A percentile compares a stretch with the other conserved stretches of the same genome.
Evolutionary conservation across 331 rosid species (phyloP).

Genomic region (Acacia concinna): DNA sequence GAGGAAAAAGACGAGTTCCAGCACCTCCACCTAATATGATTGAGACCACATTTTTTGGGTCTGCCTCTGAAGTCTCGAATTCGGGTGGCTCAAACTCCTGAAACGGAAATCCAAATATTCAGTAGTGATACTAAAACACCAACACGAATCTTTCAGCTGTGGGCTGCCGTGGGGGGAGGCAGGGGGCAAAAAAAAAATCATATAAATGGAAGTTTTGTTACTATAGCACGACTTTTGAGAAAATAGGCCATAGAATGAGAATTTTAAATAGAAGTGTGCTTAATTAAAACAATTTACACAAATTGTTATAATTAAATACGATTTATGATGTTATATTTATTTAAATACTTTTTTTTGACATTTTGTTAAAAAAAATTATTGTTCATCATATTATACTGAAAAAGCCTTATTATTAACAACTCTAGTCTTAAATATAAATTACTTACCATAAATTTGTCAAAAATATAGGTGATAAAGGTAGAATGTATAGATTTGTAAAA

Average conservation of each 20-base stretch:
- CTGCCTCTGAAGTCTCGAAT: constrained; percentile 55
- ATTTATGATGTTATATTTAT: too few species aligned
- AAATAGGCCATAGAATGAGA: too few species aligned
- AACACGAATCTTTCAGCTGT: neutral
- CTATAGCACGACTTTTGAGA: too few species aligned
- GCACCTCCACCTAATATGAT: constrained; percentile 96
- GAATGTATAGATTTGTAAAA: neutral
- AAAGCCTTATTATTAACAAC: neutral
- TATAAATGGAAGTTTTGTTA: neutral
- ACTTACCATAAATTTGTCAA: too few species aligned
- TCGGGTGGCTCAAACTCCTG: constrained; percentile 50
- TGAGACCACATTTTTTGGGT: constrained; percentile 84
- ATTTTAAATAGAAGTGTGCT: too few species aligned
- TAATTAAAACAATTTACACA: too few species aligned
- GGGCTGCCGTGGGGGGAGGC: too few species aligned
- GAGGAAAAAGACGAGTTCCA: constrained; percentile 96
- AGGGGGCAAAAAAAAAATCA: too few species aligned
- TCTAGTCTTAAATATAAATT: neutral
- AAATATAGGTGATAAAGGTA: neutral
- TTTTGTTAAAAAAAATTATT: too few species aligned
- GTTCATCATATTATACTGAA: too few species aligned
- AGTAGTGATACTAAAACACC: neutral
- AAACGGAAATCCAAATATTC: constrained; percentile 27
- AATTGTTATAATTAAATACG: too few species aligned
- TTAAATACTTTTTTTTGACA: too few species aligned